Conservation (phyloP, 2,329 filamentous ascomycete genomes). For the Ascochyta lentis region DNA sequence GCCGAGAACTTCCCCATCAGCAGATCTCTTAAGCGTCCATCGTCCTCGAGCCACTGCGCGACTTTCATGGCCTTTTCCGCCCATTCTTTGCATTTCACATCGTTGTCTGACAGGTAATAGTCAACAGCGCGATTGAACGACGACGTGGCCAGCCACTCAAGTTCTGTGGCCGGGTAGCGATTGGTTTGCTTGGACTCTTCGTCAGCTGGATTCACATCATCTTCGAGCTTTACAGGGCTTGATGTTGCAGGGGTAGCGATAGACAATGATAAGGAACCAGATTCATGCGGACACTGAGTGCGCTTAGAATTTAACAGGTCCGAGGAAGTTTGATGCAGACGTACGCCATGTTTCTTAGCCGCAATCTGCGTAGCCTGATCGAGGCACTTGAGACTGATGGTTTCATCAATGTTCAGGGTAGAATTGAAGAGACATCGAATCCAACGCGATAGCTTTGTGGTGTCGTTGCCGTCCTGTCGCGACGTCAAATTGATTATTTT, state of each 20-base stretch:
- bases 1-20: slow-evolving; percentile 57
- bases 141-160: slow-evolving; percentile 77
- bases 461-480: slow-evolving; percentile 62
- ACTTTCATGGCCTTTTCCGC: slow-evolving; percentile 67
- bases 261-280: background rate
- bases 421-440: slow-evolving; percentile 78
- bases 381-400: slow-evolving; percentile 65
- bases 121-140: slow-evolving; percentile 70
- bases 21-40: slow-evolving; percentile 34
- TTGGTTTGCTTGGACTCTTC: slow-evolving; percentile 45
- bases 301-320: slow-evolving; percentile 9
- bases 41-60: slow-evolving; percentile 65
- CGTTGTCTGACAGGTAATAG: slow-evolving; percentile 57
- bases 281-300: slow-evolving; percentile 2
- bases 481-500: slow-evolving; percentile 75
- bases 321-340: slow-evolving; percentile 11
- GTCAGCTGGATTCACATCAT: slow-evolving; percentile 29
- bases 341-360: slow-evolving; percentile 35
- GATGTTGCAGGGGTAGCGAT: slow-evolving; percentile 21
- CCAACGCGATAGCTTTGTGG: slow-evolving; percentile 72
- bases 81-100: slow-evolving; percentile 66
- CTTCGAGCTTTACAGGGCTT: slow-evolving; percentile 12
- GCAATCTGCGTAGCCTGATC: slow-evolving; percentile 63
- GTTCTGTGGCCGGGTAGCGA: slow-evolving; percentile 69
- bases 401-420: slow-evolving; percentile 63